Conservation (phyloP, 176 grass and related monocot genomes). For the Ensete glaucum region DNA sequence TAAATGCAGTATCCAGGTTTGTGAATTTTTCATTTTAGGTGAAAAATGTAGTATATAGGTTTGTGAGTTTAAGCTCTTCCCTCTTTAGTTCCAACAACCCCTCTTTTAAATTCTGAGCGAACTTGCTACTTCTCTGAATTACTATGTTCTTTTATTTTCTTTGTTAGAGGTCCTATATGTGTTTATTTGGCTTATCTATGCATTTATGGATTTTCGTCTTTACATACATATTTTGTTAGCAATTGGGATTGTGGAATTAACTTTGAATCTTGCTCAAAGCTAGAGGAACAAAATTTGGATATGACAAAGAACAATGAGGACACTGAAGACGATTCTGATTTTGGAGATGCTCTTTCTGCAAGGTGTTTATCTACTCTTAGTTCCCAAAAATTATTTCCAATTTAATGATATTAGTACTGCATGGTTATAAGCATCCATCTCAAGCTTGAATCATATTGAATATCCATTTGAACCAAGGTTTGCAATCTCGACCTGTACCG, state of each 20-base stretch:
- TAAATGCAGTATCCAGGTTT: neutral
- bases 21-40: neutral
- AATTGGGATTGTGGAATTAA: slow-evolving; percentile 17
- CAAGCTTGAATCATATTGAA: neutral
- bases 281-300: slow-evolving; percentile 23
- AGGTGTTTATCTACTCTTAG: slow-evolving; percentile 1
- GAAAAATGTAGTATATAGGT: neutral
- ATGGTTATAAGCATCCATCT: neutral
- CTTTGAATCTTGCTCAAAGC: slow-evolving; percentile 27
- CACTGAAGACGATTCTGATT: slow-evolving; percentile 19
- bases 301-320: slow-evolving; percentile 8
- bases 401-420: neutral
- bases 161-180: neutral
- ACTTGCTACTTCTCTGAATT: neutral
- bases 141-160: too few relatives aligned
- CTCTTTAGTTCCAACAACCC: neutral
- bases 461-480: neutral
- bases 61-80: neutral
- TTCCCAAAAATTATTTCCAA: neutral
- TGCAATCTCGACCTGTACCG: too few relatives aligned
- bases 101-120: neutral
- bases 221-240: slow-evolving; percentile 7
- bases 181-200: slow-evolving; percentile 12
- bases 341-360: slow-evolving; percentile 19
- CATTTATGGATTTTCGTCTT: neutral